phyloP scores from a whole-genome alignment of 2,329 filamentous ascomycete species.

The Hypoxylon sp. region DNA sequence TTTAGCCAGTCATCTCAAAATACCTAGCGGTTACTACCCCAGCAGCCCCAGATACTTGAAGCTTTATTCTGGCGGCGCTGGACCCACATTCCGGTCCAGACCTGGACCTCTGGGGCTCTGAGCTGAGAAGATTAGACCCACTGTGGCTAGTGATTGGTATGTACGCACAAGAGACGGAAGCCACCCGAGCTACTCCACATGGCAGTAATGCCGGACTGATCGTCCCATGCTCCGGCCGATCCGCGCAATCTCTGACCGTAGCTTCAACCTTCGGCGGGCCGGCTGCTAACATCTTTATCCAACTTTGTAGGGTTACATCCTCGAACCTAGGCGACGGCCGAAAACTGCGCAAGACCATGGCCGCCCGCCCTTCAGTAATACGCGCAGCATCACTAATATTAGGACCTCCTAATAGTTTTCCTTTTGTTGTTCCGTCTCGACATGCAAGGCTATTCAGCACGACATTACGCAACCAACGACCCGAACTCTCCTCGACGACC shows the following conservation, averaged over 20 bases:
- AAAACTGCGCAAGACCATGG: conserved; percentile 44
- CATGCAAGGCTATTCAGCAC: conserved; percentile 43
- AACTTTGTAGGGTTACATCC: conserved; percentile 12
- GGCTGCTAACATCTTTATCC: conserved; percentile 9
- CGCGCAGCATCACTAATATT: conserved; percentile 45
- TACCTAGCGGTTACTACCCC: no score
- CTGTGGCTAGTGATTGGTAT: conserved; percentile 33
- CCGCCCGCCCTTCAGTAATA: conserved; percentile 43
- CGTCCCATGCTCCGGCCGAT: conserved; percentile 22
- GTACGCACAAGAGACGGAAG: conserved; percentile 5
- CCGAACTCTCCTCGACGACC: conserved; percentile 36
- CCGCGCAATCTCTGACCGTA: conserved; percentile 24
- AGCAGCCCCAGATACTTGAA: conserved; percentile 23
- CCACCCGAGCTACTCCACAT: conserved; percentile 15
- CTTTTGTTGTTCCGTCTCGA: conserved; percentile 21
- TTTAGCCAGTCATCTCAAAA: conserved; percentile 23
- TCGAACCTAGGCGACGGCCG: conserved; percentile 33
- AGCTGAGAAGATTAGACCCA: background rate
- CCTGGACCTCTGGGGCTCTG: conserved; percentile 7
- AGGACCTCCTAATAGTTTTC: conserved; percentile 18
- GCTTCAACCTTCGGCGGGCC: conserved; percentile 15
- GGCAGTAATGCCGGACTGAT: conserved; percentile 20
- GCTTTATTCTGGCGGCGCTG: conserved; percentile 21
- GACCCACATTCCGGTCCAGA: conserved; percentile 16
- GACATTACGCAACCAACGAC: conserved; percentile 38